Conservation (phyloP, 306 rosid genomes). For the Prunus mira region DNA sequence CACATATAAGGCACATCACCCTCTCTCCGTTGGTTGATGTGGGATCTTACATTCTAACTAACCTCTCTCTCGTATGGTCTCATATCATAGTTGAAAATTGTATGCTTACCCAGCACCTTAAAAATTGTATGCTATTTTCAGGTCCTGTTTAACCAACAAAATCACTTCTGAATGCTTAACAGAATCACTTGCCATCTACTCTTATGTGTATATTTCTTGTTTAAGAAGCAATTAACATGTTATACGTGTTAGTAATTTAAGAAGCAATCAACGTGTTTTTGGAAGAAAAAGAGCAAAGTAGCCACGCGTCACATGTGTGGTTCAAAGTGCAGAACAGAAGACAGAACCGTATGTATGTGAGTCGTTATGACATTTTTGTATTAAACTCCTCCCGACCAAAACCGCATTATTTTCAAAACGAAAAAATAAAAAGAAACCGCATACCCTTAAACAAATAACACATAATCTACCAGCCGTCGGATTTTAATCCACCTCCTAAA, state of each 20-base stretch:
- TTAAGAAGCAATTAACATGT: too few species aligned
- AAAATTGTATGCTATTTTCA: not conserved
- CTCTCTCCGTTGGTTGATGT: too few species aligned
- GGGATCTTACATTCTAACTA: too few species aligned
- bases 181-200: too few species aligned
- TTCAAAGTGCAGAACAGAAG: not conserved
- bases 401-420: not conserved
- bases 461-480: constrained; percentile 37
- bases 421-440: not conserved
- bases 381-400: not conserved
- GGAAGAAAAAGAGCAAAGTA: not conserved
- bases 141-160: too few species aligned
- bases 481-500: constrained; percentile 26
- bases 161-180: too few species aligned
- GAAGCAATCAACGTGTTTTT: not conserved
- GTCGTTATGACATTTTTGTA: not conserved
- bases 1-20: too few species aligned
- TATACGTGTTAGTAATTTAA: too few species aligned
- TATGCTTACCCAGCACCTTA: too few species aligned
- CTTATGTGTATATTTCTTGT: too few species aligned
- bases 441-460: not conserved
- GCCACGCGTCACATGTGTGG: constrained; percentile 6
- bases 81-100: too few species aligned
- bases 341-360: not conserved
- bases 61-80: too few species aligned